Evolutionary conservation across 305 asterid genomes (phyloP), one percentile per base, ranked within the genome.

Genomic region (Striga hermonthica): DNA sequence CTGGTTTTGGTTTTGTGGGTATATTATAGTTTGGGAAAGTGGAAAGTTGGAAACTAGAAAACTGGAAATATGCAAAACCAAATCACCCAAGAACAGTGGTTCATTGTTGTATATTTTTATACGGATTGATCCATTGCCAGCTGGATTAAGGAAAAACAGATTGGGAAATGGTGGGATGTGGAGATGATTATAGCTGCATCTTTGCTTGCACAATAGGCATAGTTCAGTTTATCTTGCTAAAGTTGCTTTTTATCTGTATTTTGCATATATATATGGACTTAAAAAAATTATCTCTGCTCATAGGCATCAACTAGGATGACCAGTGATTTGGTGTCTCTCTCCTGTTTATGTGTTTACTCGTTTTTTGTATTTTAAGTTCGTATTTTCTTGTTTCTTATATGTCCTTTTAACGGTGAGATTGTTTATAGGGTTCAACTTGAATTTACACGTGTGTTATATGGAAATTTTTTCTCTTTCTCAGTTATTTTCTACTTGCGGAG

Each of bases 401-500:
- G 62, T 41, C 35, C 10, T 41, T 39, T 76, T 55, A 68, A 60
- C 49, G 47, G 56, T 62, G 34, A 49, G 72, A 60, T 60, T 45
- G 39, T 34, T 54, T 12, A 28, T 62, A 10, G 22, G 5, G 54
- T 68, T 62, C 39, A 14, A 14, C 63, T 14, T 44, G 44, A 60
- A 44, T 40, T 52, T 36, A 56, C 47, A 58, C 50, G 35, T 49
- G 39, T 13, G 14, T 58, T 49, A 53, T 37, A 35, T 41, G 38
- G 43, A 70, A 64, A 6, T 64, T 55, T 52, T 64, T 66, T 39
- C 48, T n/a, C 54, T 66, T 73, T 70, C 77, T 60, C 85, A 91
- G 98, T 66, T 80, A 64, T 89, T 89, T 72, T 89, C 95, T 62
- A 65, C 63, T 15, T 89, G 96, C 13, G 98, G 98, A 7, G 84